Base-by-base conservation (phyloP, 306 rosid species). In the Myrica gale region DNA sequence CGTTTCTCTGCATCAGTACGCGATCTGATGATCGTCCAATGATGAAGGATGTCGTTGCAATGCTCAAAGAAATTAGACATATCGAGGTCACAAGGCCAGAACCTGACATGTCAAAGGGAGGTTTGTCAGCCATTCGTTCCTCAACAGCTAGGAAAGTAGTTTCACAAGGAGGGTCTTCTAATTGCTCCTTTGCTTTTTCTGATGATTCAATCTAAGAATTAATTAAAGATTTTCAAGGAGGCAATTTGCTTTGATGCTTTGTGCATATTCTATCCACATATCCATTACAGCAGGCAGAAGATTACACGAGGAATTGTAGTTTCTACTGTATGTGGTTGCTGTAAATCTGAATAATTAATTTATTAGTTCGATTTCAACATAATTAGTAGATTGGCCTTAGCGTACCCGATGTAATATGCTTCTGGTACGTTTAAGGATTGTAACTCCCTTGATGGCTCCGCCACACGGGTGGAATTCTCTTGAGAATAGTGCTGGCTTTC, bases 31-130 rank as follows among this genome's bases (percentile, higher is more conserved):
- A 93, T 39, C 93, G 98, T 51, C 98, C 98, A 6, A 80, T 81
- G 17, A 93, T 93, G 97, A 89, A 93, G 23, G 96, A 91, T 78
- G 87, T 84, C 15, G 91, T 88, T 42, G 91, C 91, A 7, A 88
- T 93, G 98, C 96, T 93, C 41, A 87, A 74, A 67, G 96, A 89
- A 80, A 88, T 93, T 67, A 73, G 89, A 67, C 88, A 84, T 12
- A 61, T 61, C 6, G 88, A 85, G 42, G 21, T 76, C 41, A 68
- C 82, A 68, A 91, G 90, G 82, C 46, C 74, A 4, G 87, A 87
- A 5, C 21, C 51, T 51, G 89, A 84, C 60, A 9, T 71, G 20
- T 37, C 80, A 39, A 92, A 92, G 79, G 85, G 86, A 45, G 88
- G 80, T 0, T 46, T 83, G 53, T 5, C 78, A 39, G 42, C 77